Conservation (phyloP, 305 asterid species). For the Rubia occidens region DNA sequence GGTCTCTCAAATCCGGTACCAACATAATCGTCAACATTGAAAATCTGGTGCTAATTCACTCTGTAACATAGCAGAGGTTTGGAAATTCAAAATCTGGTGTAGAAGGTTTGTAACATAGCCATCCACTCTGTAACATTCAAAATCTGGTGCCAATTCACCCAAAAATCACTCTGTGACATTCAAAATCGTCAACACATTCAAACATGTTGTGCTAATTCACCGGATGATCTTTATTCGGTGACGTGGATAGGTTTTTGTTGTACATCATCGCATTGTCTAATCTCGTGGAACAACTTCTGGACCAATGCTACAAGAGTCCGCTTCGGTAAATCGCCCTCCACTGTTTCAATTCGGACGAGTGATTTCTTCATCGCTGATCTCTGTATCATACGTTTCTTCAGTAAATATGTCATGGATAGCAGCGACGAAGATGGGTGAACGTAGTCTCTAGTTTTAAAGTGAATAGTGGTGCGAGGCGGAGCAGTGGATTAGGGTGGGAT, state of each 20-base stretch:
- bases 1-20: constrained; percentile 16
- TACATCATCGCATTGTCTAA: constrained; percentile 59
- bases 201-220: neutral
- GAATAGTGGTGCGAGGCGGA: too few relatives aligned
- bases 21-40: neutral
- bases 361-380: constrained; percentile 97
- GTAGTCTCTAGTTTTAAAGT: constrained; percentile 40
- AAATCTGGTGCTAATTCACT: too few relatives aligned
- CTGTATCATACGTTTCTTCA: constrained; percentile 67
- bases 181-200: constrained; percentile 34
- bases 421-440: constrained; percentile 16
- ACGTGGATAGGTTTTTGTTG: constrained; percentile 60
- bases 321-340: constrained; percentile 78
- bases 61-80: too few relatives aligned
- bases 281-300: constrained; percentile 80
- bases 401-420: constrained; percentile 43
- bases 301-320: constrained; percentile 73
- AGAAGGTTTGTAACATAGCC: too few relatives aligned
- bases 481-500: too few relatives aligned
- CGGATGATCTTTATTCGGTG: constrained; percentile 24
- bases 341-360: constrained; percentile 78
- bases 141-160: too few relatives aligned
- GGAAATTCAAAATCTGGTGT: too few relatives aligned
- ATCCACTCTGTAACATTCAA: constrained; percentile 12
- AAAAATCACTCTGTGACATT: too few relatives aligned